Evolutionary conservation across 169 alveolate genomes (phyloP), one percentile per base, ranked within the genome.

Genomic region (Plasmodium relictum): DNA sequence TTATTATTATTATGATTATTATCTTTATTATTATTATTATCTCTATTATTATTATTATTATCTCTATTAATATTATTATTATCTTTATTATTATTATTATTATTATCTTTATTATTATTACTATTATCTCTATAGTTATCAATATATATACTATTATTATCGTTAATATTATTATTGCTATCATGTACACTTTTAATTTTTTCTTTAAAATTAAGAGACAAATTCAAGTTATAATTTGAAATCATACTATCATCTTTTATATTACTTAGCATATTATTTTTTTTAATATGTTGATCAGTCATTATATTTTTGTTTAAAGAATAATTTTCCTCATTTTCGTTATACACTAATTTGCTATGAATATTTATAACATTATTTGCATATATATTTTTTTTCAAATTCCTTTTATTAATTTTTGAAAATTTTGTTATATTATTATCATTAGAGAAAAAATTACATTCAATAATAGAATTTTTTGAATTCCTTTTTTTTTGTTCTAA

Each of bases 351-450:
- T 50, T 71, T 16, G 5, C 44, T 14, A 71, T 14, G 6, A 56
- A 7, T 54, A 71, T 52, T 58, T 26, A 50, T 39, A 58, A 45
- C 26, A 24, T 58, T 37, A 16, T 52, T 71, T 71, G 1, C 52
- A 26, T 48, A 41, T 14, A 50, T 6, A 18, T 42, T 24, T 24
- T 71, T 52, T 48, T 71, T 37, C 24, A 37, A 14, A 18, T 41
- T 6, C 1, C 26, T 71, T 20, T 39, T 22, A 16, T 12, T 20
- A 12, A n/a, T 71, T 20, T 45, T 22, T 71, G 69, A 16, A 10
- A 26, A 18, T 9, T 41, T 22, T 9, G 68, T 71, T 59, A 24
- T 24, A 18, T 24, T 71, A 12, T 20, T 16, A 50, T 22, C 61
- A n/a, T 26, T 52, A 50, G 58, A 68, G 14, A 41, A 9, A 50